Base-by-base conservation (phyloP, 139 green algal species). In the Klebsormidium nitens region DNA sequence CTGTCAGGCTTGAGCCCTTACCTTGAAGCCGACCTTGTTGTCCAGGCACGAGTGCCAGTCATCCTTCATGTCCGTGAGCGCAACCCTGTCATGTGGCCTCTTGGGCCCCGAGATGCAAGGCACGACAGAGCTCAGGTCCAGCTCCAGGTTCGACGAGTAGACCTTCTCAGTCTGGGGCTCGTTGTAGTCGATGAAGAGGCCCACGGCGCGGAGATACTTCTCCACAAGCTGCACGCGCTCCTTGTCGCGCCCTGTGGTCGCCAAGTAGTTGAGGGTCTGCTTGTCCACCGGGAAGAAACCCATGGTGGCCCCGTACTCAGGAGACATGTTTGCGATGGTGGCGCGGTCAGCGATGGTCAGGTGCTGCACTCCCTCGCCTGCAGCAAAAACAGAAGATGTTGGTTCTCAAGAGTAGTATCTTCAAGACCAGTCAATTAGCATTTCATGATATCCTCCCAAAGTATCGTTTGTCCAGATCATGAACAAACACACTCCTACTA, bases 281-380 rank as follows among this genome's bases (percentile, higher is more conserved):
- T 75, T 6, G 59, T 81, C 75, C 0, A 81, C 59, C 17, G 75
- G 75, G 75, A 81, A 81, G 65, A 81, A 81, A 1, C 75, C 75
- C 72, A 82, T 82, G 23, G 75, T 81, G 0, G 75, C 75, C 42
- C 75, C 75, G 14, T 81, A 81, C 57, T 81, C 74, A 19, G 74
- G 74, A 3, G 74, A 72, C 74, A 81, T 81, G 74, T 81, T 81
- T 29, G 74, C 74, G 35, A 81, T 78, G 29, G 74, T 82, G 3
- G 72, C 76, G 8, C 73, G 66, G 58, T 82, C 76, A 17, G 76
- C 74, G 2, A 82, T 49, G 35, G 74, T 17, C 35, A 82, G 65
- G 35, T 81, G 68, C 49, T 64, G 39, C 59, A 81, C 59, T 37
- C 74, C 74, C 5, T 76, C 64, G 37, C 74, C 71, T 77, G 59